A percentile compares a stretch with the other conserved stretches of the same genome.
These are phyloP conservation scores for Fomitopsis palustris DNA, from an alignment of 1,284 basidiomycete genomes.

Conservation along the genomic window DNA sequence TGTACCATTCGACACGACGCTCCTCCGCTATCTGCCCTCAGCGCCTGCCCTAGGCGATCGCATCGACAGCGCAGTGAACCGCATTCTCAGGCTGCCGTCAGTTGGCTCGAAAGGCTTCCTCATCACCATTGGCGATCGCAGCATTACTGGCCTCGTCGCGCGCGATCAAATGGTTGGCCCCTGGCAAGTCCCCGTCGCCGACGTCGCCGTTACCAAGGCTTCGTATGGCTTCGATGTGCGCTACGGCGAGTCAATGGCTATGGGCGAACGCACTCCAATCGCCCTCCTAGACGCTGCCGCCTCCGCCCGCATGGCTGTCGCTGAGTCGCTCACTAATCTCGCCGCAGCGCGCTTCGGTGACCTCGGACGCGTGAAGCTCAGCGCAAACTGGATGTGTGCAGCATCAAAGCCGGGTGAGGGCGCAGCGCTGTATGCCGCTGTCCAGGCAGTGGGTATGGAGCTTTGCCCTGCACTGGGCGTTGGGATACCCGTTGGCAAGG, in stretches of 20 bases:
- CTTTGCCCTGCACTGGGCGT: conserved; percentile 94
- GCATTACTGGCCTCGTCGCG: conserved; percentile 91
- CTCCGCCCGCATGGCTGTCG: conserved; percentile 95
- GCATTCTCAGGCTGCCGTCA: conserved; percentile 87
- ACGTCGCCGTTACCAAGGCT: conserved; percentile 93
- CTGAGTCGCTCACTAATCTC: conserved; percentile 91
- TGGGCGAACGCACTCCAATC: conserved; percentile 94
- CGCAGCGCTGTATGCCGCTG: conserved; percentile 88
- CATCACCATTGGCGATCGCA: conserved; percentile 96
- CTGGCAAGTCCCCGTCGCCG: conserved; percentile 97
- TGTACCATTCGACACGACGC: conserved; percentile 68
- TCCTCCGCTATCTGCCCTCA: conserved; percentile 62
- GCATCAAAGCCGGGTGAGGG: conserved; percentile 91
- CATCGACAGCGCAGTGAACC: conserved; percentile 63
- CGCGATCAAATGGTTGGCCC: conserved; percentile 99
- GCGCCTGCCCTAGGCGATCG: conserved; percentile 37
- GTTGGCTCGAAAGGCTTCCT: conserved; percentile 97
- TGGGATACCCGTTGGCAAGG: conserved; percentile 97
- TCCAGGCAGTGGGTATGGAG: conserved; percentile 90
- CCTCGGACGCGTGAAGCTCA: conserved; percentile 83
- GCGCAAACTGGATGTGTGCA: conserved; percentile 99
- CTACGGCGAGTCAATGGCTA: conserved; percentile 95
- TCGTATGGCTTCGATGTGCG: conserved; percentile 89
- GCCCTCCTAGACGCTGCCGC: conserved; percentile 87
- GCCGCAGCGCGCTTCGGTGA: conserved; percentile 77